phyloP scores from a whole-genome alignment of 2,329 filamentous ascomycete genomes.

The Botrytis hyacinthi region DNA sequence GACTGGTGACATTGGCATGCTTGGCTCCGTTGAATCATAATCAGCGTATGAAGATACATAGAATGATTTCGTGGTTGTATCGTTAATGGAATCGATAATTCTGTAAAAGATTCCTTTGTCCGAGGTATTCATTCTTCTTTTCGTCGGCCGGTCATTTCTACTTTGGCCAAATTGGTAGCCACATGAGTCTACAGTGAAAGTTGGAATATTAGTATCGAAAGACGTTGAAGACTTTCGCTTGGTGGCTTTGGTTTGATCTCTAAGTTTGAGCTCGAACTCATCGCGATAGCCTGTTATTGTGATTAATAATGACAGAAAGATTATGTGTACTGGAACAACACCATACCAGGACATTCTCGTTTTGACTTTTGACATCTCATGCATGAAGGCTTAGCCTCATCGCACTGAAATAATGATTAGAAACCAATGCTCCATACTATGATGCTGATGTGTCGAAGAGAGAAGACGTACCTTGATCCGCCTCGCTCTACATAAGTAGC shows the following conservation, averaged over 20 bases:
- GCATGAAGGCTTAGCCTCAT: conserved; percentile 62
- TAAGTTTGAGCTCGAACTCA: neutral
- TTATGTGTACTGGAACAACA: neutral
- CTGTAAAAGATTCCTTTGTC: neutral
- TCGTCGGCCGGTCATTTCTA: neutral
- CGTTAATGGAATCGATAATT: neutral
- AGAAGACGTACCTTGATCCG: conserved; percentile 21
- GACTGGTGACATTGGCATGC: neutral
- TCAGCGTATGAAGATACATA: neutral
- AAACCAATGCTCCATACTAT: neutral
- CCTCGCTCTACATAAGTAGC: conserved; percentile 22
- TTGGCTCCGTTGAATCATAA: neutral
- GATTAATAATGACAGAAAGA: neutral
- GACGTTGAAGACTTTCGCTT: neutral
- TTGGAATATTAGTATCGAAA: neutral
- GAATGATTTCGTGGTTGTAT: neutral
- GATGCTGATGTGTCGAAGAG: neutral
- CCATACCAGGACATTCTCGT: conserved; percentile 59
- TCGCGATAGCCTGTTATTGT: conserved; percentile 11
- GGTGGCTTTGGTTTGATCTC: neutral
- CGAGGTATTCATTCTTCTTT: neutral
- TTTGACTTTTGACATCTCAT: conserved; percentile 61
- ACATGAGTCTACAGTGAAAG: conserved; percentile 7
- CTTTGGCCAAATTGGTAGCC: neutral
- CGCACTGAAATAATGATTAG: conserved; percentile 49